phyloP scores from a whole-genome alignment of 306 rosid species.

The Canavalia ensiformis region DNA sequence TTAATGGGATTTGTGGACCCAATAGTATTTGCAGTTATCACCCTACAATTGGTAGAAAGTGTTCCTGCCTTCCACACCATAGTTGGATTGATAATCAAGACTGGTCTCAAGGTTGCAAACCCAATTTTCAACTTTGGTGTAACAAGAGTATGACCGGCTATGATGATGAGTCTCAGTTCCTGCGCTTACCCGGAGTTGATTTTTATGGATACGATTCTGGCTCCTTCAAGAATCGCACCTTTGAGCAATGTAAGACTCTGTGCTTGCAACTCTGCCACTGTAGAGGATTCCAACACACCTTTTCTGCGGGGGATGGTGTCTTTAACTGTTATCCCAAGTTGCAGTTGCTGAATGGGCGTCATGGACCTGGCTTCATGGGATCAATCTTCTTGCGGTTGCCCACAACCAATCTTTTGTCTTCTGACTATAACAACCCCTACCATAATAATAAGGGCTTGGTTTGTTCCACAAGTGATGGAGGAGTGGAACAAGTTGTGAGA shows the following conservation, averaged over 20 bases:
- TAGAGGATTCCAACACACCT: constrained; percentile 9
- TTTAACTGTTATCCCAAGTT: constrained; percentile 28
- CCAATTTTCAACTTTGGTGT: constrained; percentile 41
- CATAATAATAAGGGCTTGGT: not conserved
- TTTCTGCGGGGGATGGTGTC: not conserved
- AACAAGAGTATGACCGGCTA: not conserved
- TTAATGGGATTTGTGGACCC: constrained; percentile 48
- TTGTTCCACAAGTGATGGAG: constrained; percentile 13
- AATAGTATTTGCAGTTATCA: constrained; percentile 15
- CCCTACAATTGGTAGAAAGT: constrained; percentile 1
- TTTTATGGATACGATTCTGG: constrained; percentile 31
- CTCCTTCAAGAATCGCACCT: not conserved
- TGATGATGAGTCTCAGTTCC: constrained; percentile 17
- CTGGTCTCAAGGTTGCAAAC: constrained; percentile 41
- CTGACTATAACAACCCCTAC: not conserved
- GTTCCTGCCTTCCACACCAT: constrained; percentile 32
- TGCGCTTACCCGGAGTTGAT: not conserved
- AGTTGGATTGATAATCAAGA: constrained; percentile 1
- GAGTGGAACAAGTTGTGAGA: not conserved
- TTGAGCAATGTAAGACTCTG: constrained; percentile 11
- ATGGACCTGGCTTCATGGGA: not conserved
- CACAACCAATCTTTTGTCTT: not conserved
- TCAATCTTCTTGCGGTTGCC: constrained; percentile 29
- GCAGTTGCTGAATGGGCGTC: constrained; percentile 24
- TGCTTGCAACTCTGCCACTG: constrained; percentile 26